A percentile compares a stretch with the other conserved stretches of the same genome.
phyloP scores from a whole-genome alignment of 2,329 filamentous ascomycete genomes.

The Xylaria sp. region DNA sequence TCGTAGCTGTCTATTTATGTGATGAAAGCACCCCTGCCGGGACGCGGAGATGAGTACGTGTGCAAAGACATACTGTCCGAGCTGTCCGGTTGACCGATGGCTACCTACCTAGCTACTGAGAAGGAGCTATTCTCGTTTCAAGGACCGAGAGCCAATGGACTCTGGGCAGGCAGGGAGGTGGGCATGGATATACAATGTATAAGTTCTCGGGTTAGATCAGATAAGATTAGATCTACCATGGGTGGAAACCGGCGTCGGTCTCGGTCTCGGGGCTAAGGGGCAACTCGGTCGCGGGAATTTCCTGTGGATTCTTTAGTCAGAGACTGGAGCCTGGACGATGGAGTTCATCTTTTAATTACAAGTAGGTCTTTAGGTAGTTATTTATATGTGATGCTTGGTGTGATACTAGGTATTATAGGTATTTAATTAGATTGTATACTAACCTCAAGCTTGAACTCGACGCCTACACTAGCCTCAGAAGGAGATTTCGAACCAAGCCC shows the following conservation, averaged over 20 bases:
- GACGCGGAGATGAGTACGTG: slow-evolving; percentile 1
- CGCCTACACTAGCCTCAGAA: neutral
- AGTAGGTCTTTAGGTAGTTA: no score
- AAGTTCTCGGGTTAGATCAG: slow-evolving; percentile 39
- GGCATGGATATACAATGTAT: neutral
- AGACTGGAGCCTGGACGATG: neutral
- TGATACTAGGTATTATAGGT: no score
- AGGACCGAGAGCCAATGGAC: slow-evolving; percentile 5
- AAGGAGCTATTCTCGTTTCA: slow-evolving; percentile 8
- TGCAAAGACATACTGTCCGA: slow-evolving; percentile 11
- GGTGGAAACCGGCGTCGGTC: slow-evolving; percentile 43
- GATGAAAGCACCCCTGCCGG: neutral
- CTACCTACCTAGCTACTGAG: slow-evolving; percentile 1
- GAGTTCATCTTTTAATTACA: no score
- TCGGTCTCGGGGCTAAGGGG: slow-evolving; percentile 1
- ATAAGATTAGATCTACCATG: slow-evolving; percentile 46
- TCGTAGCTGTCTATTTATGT: slow-evolving; percentile 7
- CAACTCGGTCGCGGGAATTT: slow-evolving; percentile 22
- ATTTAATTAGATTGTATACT: no score
- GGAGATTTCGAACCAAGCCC: neutral
- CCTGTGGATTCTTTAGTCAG: slow-evolving; percentile 4
- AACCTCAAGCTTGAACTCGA: no score
- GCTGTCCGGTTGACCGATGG: slow-evolving; percentile 2
- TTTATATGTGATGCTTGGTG: no score
- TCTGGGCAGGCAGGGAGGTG: neutral